phyloP scores from a whole-genome alignment of 164 flowering plant genomes.

The Magnolia officinalis region DNA sequence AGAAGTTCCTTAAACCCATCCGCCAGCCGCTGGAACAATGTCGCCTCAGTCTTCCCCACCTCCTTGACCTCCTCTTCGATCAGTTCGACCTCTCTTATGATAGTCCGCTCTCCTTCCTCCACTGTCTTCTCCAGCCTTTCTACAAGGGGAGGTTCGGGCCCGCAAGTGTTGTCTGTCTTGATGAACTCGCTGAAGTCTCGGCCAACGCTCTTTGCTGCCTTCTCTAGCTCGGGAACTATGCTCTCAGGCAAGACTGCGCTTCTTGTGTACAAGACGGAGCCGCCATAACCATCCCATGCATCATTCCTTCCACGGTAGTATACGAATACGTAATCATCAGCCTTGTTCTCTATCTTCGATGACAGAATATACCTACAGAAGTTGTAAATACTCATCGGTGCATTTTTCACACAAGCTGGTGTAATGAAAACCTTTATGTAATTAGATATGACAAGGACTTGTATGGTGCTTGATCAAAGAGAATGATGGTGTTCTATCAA shows the following conservation, averaged over 20 bases:
- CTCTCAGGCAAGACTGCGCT: slow-evolving; percentile 67
- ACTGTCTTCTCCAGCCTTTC: slow-evolving; percentile 86
- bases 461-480: too few relatives aligned
- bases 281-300: slow-evolving; percentile 99
- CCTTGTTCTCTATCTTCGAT: slow-evolving; percentile 63
- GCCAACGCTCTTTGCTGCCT: slow-evolving; percentile 70
- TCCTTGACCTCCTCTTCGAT: slow-evolving; percentile 60
- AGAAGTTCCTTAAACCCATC: slow-evolving; percentile 73
- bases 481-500: not conserved
- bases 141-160: slow-evolving; percentile 87
- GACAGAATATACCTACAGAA: slow-evolving; percentile 83
- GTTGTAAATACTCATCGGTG: not conserved
- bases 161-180: slow-evolving; percentile 83
- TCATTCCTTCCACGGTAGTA: slow-evolving; percentile 91
- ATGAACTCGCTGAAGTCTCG: slow-evolving; percentile 72
- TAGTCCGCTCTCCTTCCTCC: slow-evolving; percentile 77
- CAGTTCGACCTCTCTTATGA: slow-evolving; percentile 72
- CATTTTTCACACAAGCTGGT: not conserved
- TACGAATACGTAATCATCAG: slow-evolving; percentile 86
- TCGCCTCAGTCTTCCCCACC: slow-evolving; percentile 65
- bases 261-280: slow-evolving; percentile 88
- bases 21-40: slow-evolving; percentile 51
- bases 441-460: not conserved
- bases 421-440: too few relatives aligned
- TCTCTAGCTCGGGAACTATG: slow-evolving; percentile 78